These are phyloP conservation scores for Pseudocercospora ulei DNA, from an alignment of 2,329 filamentous ascomycete species.

Conservation along the genomic window DNA sequence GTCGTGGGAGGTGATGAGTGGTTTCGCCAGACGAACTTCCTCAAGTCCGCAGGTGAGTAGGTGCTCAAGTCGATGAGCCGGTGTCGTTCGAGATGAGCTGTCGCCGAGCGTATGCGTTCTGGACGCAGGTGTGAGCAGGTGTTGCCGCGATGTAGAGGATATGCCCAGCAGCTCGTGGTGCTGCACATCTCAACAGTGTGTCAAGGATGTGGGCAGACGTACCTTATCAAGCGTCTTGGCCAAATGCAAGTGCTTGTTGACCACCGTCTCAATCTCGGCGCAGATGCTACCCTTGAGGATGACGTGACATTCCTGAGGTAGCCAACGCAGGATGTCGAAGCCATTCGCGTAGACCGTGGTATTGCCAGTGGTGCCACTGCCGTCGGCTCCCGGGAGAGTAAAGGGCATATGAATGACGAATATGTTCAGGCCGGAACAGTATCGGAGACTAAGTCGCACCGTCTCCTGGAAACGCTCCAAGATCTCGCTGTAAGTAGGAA, in stretches of 20 bases:
- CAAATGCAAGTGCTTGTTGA: constrained; percentile 38
- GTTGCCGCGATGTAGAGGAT: neutral
- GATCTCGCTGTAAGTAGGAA: constrained; percentile 41
- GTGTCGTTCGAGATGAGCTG: constrained; percentile 32
- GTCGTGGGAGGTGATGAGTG: too few relatives aligned
- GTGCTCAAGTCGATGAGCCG: constrained; percentile 12
- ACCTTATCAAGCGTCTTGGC: constrained; percentile 38
- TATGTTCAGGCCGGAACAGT: constrained; percentile 40
- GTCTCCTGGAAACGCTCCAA: constrained; percentile 41
- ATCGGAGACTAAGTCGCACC: constrained; percentile 40
- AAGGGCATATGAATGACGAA: constrained; percentile 38
- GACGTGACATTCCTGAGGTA: constrained; percentile 39
- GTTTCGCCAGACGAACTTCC: too few relatives aligned
- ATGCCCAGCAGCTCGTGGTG: too few relatives aligned
- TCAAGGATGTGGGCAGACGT: constrained; percentile 16
- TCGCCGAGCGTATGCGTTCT: constrained; percentile 32
- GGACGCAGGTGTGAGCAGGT: constrained; percentile 16
- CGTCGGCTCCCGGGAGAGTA: constrained; percentile 29
- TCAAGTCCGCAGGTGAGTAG: too few relatives aligned
- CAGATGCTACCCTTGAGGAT: constrained; percentile 36
- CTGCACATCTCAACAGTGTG: neutral
- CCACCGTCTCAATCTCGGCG: constrained; percentile 37
- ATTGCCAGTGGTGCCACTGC: constrained; percentile 31
- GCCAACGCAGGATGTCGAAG: constrained; percentile 42
- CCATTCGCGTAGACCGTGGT: constrained; percentile 42